A percentile compares a stretch with the other conserved stretches of the same genome.
These are phyloP conservation scores for Diophrys sp. DNA, from an alignment of 73 alveolate species.

Conservation along the genomic window DNA sequence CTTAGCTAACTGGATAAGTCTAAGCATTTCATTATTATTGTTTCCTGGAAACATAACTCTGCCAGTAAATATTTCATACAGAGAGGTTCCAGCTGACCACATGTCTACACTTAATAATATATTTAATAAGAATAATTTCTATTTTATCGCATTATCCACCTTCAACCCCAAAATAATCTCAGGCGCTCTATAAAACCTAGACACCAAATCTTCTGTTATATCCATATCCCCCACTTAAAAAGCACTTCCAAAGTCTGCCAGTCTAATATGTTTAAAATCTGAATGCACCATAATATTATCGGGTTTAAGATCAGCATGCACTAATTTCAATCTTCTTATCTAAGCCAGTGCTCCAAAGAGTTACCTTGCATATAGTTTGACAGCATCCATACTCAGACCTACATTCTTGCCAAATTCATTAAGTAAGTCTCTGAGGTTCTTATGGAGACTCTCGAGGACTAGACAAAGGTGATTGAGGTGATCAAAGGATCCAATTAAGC, in stretches of 20 bases:
- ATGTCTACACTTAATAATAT: too few relatives aligned
- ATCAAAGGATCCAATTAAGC: conserved; percentile 66
- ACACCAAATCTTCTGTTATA: conserved; percentile 68
- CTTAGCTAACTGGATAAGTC: conserved; percentile 59
- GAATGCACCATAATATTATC: conserved; percentile 74
- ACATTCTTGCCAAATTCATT: conserved; percentile 63
- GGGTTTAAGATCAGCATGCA: conserved; percentile 88
- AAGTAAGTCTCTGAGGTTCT: conserved; percentile 79
- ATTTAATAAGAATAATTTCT: too few relatives aligned
- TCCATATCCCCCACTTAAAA: conserved; percentile 61
- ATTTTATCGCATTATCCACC: conserved; percentile 55
- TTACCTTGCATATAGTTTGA: conserved; percentile 72
- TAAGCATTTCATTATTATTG: conserved; percentile 81
- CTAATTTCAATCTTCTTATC: conserved; percentile 46
- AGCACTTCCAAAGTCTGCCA: conserved; percentile 88
- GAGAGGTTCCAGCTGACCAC: conserved; percentile 80
- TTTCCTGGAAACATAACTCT: conserved; percentile 77
- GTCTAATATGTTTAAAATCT: conserved; percentile 68
- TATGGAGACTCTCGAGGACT: conserved; percentile 68
- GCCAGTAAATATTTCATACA: conserved; percentile 79
- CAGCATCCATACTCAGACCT: conserved; percentile 72
- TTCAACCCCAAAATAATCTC: conserved; percentile 79
- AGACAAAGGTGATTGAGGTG: conserved; percentile 76
- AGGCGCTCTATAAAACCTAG: conserved; percentile 89
- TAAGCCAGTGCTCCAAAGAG: conserved; percentile 75